These are phyloP conservation scores for Parietaria judaica DNA, from an alignment of 306 rosid genomes.

Conservation along the genomic window DNA sequence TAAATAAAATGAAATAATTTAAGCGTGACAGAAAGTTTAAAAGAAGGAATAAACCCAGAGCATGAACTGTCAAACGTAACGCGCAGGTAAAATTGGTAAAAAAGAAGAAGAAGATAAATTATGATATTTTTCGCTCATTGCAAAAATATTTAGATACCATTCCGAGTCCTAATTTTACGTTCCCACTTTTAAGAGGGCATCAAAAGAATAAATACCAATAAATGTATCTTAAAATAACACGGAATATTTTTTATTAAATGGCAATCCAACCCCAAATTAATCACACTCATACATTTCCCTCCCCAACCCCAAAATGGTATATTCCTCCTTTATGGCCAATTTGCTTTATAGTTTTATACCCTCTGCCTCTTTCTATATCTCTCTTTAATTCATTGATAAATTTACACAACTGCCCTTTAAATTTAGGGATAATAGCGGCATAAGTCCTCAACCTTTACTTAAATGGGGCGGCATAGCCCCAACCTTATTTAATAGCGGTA, in stretches of 20 bases:
- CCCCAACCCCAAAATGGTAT: constrained; percentile 5
- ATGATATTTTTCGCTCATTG: no score
- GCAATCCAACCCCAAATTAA: no score
- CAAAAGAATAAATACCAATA: not conserved
- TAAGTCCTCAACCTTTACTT: no score
- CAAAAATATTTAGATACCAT: no score
- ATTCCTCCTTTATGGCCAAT: not conserved
- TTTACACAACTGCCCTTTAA: no score
- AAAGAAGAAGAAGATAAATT: no score
- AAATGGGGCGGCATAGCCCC: no score
- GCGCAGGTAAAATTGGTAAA: not conserved
- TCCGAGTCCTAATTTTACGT: no score
- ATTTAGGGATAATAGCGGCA: no score
- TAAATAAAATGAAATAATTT: not conserved
- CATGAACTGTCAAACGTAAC: not conserved
- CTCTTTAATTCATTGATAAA: no score
- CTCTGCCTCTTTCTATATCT: not conserved
- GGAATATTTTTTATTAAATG: no score
- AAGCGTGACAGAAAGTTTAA: not conserved
- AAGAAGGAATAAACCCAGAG: not conserved
- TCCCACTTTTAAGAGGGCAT: not conserved
- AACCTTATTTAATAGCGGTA: no score
- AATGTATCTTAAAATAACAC: not conserved
- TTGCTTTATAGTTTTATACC: not conserved
- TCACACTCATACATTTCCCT: not conserved